A percentile compares a stretch with the other conserved stretches of the same genome.
These are phyloP conservation scores for Alternaria dauci DNA, from an alignment of 2,329 filamentous ascomycete species.

Conservation along the genomic window DNA sequence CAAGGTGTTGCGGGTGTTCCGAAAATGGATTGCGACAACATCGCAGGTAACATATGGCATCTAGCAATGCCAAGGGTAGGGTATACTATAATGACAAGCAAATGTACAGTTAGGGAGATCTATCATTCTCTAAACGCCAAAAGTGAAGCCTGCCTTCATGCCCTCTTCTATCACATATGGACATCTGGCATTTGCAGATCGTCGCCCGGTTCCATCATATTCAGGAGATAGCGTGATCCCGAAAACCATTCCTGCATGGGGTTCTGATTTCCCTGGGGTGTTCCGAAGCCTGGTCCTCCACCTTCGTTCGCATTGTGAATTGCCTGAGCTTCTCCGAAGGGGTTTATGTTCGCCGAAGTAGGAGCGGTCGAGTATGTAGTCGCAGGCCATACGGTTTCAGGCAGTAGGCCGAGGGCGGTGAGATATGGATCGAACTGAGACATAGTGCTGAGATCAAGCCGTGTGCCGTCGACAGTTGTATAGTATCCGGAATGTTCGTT, in stretches of 20 bases:
- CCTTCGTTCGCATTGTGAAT: neutral
- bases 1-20: neutral
- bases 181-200: constrained; percentile 55
- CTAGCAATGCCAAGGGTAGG: neutral
- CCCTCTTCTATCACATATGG: constrained; percentile 9
- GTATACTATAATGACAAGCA: neutral
- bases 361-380: constrained; percentile 13
- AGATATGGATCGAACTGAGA: constrained; percentile 69
- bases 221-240: constrained; percentile 71
- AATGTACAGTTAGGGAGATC: neutral
- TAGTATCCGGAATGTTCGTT: constrained; percentile 22
- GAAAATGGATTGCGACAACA: no score
- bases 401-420: constrained; percentile 69
- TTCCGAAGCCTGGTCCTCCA: constrained; percentile 13
- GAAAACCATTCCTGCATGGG: constrained; percentile 70
- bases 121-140: neutral
- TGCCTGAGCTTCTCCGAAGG: constrained; percentile 12
- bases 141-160: neutral
- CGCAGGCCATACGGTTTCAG: constrained; percentile 43
- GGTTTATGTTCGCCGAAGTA: constrained; percentile 13
- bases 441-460: constrained; percentile 38
- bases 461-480: constrained; percentile 19
- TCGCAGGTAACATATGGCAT: neutral
- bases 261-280: constrained; percentile 50
- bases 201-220: constrained; percentile 64